Base-by-base conservation (phyloP, 2,329 filamentous ascomycete genomes). In the Cytospora piceae region DNA sequence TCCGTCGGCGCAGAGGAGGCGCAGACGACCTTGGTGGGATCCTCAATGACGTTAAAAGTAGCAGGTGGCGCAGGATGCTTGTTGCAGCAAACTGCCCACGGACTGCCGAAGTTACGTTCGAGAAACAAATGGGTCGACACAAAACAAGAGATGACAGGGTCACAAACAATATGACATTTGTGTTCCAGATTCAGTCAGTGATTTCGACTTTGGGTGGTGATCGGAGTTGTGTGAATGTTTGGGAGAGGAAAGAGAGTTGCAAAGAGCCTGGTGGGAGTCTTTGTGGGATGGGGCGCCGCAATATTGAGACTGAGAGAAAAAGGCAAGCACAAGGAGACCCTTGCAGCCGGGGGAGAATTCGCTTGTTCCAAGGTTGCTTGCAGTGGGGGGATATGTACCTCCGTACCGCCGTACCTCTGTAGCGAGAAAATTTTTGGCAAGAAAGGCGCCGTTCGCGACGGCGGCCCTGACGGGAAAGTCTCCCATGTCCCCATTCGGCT, bases 291-390 rank as follows among this genome's bases (percentile, higher is more conserved):
- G 46, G 46, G 46, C 46, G 11, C n/a, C 46, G n/a, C 46, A 49
- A 22, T 49, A 49, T 49, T 24, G 46, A 49, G 46, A 49, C 20
- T 49, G 46, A 49, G 46, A 22, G n/a, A 49, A 49, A 49, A 49
- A 49, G 46, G 46, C 9, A 49, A 49, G 46, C 46, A 9, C 46
- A 22, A 22, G n/a, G 46, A 24, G 46, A 20, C 46, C 46, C 46
- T 49, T 49, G 46, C 46, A 20, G n/a, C n/a, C 46, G 46, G 46
- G 39, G 46, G 46, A 49, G 46, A 49, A 24, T 14, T 49, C 46
- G 46, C 46, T 49, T 49, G 22, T 49, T 49, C 46, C 46, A 49
- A 49, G 46, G 46, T 42, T n/a, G 39, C 39, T 42, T 42, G n/a
- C 17, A 22, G 20, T 22, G 20, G 46, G n/a, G n/a, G 46, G 46